Conservation (phyloP, 495 filamentous ascomycete genomes). For the Neurospora sp. region DNA sequence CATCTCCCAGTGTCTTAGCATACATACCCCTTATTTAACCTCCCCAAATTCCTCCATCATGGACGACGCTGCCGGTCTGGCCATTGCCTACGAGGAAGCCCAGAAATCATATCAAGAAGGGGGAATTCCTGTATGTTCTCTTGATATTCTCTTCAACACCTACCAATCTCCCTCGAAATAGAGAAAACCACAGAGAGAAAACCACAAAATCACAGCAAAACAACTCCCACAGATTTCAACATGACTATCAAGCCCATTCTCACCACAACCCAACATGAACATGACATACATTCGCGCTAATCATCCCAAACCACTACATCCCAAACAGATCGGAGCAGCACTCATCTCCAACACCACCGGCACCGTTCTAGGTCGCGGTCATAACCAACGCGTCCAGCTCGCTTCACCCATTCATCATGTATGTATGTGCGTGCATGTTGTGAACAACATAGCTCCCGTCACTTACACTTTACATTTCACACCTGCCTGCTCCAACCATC, state of each 20-base stretch:
- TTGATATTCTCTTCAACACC: background rate
- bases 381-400: conserved; percentile 75
- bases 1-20: background rate
- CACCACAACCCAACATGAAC: background rate
- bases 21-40: background rate
- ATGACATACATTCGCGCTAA: background rate
- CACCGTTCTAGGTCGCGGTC: conserved; percentile 65
- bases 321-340: conserved; percentile 52
- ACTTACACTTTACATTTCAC: no score
- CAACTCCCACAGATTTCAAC: background rate
- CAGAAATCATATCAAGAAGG: conserved; percentile 58
- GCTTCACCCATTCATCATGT: conserved; percentile 69
- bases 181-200: background rate
- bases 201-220: background rate
- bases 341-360: conserved; percentile 56
- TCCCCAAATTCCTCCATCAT: conserved; percentile 18
- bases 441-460: no score
- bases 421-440: background rate
- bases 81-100: conserved; percentile 69
- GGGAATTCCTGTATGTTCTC: conserved; percentile 51
- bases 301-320: background rate
- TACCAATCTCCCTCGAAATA: background rate
- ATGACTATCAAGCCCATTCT: background rate
- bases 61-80: conserved; percentile 44
- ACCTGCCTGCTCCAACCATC: no score